Evolutionary conservation across 257 asterid species (phyloP).

Genomic region (Solanum pinnatisectum): DNA sequence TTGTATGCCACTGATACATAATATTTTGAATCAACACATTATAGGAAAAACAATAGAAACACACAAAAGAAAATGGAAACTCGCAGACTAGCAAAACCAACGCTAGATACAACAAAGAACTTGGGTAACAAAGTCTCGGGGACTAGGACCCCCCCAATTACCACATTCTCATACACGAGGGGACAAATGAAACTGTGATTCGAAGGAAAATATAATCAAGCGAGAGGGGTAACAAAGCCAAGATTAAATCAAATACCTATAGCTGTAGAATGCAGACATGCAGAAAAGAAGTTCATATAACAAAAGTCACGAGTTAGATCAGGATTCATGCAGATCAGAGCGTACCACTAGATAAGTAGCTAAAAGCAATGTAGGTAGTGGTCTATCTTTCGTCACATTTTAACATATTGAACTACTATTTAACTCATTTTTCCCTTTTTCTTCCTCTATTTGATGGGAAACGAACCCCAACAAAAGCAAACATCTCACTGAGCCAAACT

Average conservation of each 20-base stretch:
- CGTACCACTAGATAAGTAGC: neutral
- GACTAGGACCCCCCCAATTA: neutral
- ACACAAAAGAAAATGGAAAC: neutral
- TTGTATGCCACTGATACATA: constrained; percentile 61
- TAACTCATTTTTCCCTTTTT: neutral
- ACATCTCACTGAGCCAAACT: neutral
- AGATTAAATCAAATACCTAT: neutral
- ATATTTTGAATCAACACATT: neutral
- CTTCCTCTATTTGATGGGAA: neutral
- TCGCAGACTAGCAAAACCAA: neutral
- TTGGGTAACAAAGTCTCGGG: neutral
- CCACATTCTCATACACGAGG: neutral
- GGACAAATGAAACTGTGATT: neutral
- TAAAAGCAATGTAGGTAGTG: neutral
- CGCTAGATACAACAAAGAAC: neutral
- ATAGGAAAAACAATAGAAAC: neutral
- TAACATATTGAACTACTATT: neutral
- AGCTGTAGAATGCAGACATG: neutral
- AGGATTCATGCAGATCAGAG: neutral
- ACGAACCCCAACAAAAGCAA: neutral
- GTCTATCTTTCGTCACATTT: neutral
- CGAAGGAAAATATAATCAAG: neutral
- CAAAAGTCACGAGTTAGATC: neutral
- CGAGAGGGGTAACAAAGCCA: neutral
- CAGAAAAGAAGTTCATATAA: neutral